Conservation (phyloP, 805 yeast species). For the Schizosaccharomyces cryophilus region DNA sequence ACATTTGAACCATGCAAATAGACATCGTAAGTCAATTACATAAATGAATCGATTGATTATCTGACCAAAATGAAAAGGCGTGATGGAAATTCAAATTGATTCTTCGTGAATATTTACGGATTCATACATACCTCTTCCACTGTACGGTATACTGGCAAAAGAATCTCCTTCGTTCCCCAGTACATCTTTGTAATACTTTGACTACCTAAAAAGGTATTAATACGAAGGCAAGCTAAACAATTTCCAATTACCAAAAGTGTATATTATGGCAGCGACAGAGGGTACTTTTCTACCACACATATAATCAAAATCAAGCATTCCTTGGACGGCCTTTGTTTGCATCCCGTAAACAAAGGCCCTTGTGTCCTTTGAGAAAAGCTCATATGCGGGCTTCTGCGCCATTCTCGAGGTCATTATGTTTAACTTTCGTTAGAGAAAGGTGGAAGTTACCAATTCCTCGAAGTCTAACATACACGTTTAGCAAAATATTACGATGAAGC, state of each 20-base stretch:
- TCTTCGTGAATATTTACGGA: no score
- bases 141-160: conserved; percentile 22
- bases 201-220: background rate
- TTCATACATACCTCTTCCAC: conserved; percentile 11
- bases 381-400: conserved; percentile 11
- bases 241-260: conserved; percentile 24
- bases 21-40: no score
- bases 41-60: no score
- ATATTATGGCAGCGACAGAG: conserved; percentile 23
- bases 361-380: conserved; percentile 20
- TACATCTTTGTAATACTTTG: conserved; percentile 18
- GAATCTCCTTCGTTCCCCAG: conserved; percentile 26
- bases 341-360: conserved; percentile 23
- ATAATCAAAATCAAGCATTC: conserved; percentile 25
- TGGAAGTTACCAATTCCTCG: background rate
- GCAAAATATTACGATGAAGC: no score
- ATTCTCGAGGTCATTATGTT: background rate
- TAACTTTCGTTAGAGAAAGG: conserved; percentile 9
- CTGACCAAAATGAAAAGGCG: no score
- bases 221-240: background rate
- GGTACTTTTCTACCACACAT: conserved; percentile 22
- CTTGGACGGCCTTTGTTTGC: conserved; percentile 25
- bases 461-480: no score
- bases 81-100: no score
- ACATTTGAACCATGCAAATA: no score